A percentile compares a stretch with the other conserved stretches of the same genome.
phyloP scores from a whole-genome alignment of 306 rosid species.

The Inga laurina region DNA sequence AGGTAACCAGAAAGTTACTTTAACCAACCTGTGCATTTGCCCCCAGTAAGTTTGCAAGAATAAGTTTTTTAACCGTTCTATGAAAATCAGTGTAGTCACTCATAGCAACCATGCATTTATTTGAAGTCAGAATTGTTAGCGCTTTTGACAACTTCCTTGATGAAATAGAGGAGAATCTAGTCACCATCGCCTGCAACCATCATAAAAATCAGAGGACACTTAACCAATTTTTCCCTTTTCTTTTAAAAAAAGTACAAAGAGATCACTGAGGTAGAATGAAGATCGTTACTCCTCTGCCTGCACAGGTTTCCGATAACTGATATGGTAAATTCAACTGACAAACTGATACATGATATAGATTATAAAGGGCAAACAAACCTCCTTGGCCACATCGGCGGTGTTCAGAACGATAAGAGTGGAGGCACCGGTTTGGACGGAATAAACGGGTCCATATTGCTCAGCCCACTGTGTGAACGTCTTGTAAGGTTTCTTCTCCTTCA shows the following conservation, averaged over 20 bases:
- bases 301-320: no score
- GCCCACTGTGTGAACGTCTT: constrained; percentile 80
- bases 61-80: constrained; percentile 62
- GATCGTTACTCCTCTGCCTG: neutral
- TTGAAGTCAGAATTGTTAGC: constrained; percentile 55
- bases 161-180: constrained; percentile 77
- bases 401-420: constrained; percentile 84
- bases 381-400: constrained; percentile 63
- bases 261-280: neutral
- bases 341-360: neutral
- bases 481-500: constrained; percentile 95
- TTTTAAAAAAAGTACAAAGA: neutral
- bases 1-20: neutral
- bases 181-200: constrained; percentile 83
- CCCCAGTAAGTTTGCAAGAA: constrained; percentile 73
- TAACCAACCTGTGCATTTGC: constrained; percentile 71
- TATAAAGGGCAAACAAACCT: constrained; percentile 43
- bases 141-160: constrained; percentile 79
- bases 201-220: neutral
- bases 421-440: constrained; percentile 80
- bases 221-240: neutral
- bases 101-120: constrained; percentile 90
- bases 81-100: constrained; percentile 92
- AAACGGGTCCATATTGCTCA: constrained; percentile 69
- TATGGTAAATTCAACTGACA: no score